Percentiles rank a stretch among this genome's conserved stretches.
Conservation (phyloP, 495 filamentous ascomycete genomes). For the Barbatosphaeria neglecta region DNA sequence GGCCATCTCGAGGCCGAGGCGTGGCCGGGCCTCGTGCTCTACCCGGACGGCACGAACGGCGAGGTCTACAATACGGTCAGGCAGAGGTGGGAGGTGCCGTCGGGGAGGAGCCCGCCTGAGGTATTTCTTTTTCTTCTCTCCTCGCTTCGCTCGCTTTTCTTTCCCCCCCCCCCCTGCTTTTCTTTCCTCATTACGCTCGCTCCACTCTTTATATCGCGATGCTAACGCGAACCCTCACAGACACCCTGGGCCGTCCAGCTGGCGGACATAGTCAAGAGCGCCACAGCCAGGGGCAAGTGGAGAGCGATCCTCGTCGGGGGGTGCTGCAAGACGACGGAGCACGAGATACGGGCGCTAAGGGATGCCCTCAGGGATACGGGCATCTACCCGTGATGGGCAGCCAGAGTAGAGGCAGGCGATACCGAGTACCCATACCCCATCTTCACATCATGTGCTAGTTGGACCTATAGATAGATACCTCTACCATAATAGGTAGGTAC, state of each 20-base stretch:
- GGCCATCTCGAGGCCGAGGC: conserved; percentile 10
- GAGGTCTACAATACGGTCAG: conserved; percentile 52
- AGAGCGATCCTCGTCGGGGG: conserved; percentile 43
- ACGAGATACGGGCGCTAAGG: conserved; percentile 38
- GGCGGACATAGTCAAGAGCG: conserved; percentile 41
- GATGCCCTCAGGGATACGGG: background rate
- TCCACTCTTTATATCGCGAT: background rate
- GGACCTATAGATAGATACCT: too few species aligned
- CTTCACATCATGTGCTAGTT: too few species aligned
- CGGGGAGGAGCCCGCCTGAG: conserved; percentile 3
- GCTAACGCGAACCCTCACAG: conserved; percentile 4
- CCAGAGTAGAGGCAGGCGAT: too few species aligned
- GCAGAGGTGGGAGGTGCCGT: conserved; percentile 42
- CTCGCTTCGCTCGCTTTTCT: background rate
- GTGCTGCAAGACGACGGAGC: conserved; percentile 46
- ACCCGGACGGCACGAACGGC: conserved; percentile 58
- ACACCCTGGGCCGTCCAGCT: conserved; percentile 43
- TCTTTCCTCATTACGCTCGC: background rate
- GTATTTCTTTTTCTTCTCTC: conserved; percentile 5
- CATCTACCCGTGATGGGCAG: too few species aligned
- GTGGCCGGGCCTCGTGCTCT: conserved; percentile 49
- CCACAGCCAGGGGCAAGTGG: conserved; percentile 45
- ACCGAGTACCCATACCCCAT: too few species aligned
- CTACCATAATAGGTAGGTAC: too few species aligned
- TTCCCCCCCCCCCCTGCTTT: background rate